A percentile compares a stretch with the other conserved stretches of the same genome.
phyloP scores from a whole-genome alignment of 495 filamentous ascomycete species.

The Neurospora sp. region DNA sequence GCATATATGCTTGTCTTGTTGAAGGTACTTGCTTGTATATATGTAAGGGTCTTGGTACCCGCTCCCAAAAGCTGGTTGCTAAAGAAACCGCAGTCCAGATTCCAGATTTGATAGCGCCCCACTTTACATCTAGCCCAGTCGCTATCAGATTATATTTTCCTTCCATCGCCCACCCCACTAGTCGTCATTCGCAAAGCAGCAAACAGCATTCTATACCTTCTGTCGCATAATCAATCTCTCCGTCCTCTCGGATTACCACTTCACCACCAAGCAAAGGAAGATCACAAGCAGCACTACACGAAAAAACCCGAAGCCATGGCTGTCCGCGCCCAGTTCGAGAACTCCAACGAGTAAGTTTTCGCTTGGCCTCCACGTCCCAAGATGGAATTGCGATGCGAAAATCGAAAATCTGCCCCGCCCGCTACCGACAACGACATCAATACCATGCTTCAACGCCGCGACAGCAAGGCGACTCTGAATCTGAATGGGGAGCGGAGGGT shows the following conservation, averaged over 20 bases:
- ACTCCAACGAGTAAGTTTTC: conserved; percentile 83
- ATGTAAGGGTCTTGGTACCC: not conserved
- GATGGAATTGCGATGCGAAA: not conserved
- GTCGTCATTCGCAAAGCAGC: conserved; percentile 8
- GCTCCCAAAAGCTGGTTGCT: not conserved
- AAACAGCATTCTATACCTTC: not conserved
- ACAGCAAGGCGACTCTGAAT: not conserved
- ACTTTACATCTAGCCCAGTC: not conserved
- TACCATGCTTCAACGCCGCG: not conserved
- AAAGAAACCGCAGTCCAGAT: not conserved
- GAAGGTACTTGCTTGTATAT: not conserved
- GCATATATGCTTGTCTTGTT: not conserved
- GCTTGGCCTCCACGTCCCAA: conserved; percentile 13
- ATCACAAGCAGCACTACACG: not conserved
- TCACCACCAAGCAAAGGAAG: conserved; percentile 5
- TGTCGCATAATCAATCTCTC: conserved; percentile 5
- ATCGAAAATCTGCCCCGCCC: not conserved
- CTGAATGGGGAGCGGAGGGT: not conserved
- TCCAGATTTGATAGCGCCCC: not conserved
- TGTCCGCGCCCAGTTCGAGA: conserved; percentile 88
- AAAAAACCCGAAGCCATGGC: conserved; percentile 44
- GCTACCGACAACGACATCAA: not conserved
- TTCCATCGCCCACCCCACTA: conserved; percentile 1
- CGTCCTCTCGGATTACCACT: not conserved
- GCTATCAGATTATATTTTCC: not conserved